Conservation (phyloP, 495 filamentous ascomycete species). For the Hypoxylon rickii region DNA sequence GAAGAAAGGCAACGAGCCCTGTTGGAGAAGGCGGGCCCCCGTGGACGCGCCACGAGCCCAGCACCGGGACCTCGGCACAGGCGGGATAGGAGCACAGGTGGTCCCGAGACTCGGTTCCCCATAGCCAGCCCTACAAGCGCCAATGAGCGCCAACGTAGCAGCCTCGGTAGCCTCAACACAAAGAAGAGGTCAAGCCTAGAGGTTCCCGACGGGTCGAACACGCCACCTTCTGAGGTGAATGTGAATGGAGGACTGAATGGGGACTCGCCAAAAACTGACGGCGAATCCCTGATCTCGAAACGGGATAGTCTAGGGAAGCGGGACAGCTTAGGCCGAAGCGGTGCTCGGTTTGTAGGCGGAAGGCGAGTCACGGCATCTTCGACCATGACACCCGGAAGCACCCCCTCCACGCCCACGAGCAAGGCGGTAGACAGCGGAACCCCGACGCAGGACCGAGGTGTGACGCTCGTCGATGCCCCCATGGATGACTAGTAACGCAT, state of each 20-base stretch:
- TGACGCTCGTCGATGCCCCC: constrained; percentile 79
- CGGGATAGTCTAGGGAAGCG: constrained; percentile 57
- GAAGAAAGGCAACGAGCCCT: constrained; percentile 89
- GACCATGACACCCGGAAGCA: constrained; percentile 17
- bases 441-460: constrained; percentile 54
- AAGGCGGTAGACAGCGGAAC: constrained; percentile 35
- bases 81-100: constrained; percentile 81
- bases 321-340: constrained; percentile 55
- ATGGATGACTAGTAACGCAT: constrained; percentile 72
- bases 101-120: constrained; percentile 82
- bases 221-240: constrained; percentile 46
- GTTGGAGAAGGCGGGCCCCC: constrained; percentile 61
- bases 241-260: constrained; percentile 46
- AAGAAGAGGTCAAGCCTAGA: constrained; percentile 50
- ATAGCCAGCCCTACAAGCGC: constrained; percentile 69
- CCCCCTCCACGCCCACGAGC: constrained; percentile 34
- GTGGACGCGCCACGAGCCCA: constrained; percentile 76
- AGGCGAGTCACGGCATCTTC: constrained; percentile 43
- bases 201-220: constrained; percentile 48
- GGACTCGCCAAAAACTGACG: constrained; percentile 49
- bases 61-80: constrained; percentile 66
- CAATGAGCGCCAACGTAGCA: constrained; percentile 53
- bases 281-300: constrained; percentile 48
- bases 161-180: constrained; percentile 40
- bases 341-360: constrained; percentile 48